Conservation (phyloP, 768 basidiomycete species). For the Hygrocybe coccinea region DNA sequence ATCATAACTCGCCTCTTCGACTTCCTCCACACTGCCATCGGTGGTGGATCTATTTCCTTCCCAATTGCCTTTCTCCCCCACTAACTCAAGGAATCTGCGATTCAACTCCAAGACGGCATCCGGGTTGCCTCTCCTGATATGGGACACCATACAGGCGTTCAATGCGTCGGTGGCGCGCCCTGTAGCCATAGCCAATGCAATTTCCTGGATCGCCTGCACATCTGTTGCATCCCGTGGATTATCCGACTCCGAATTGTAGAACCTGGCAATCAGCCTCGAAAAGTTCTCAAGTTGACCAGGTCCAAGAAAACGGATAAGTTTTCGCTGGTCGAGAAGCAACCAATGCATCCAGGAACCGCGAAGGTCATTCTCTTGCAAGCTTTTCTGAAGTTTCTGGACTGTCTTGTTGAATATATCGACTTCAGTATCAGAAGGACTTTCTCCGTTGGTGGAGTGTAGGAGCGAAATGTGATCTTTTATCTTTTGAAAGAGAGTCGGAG, state of each 20-base stretch:
- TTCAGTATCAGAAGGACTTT: conserved; percentile 1
- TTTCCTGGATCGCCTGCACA: conserved; percentile 35
- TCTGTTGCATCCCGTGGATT: conserved; percentile 25
- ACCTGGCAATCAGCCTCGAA: conserved; percentile 33
- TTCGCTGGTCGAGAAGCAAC: conserved; percentile 38
- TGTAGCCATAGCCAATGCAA: conserved; percentile 48
- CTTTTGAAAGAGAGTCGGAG: conserved; percentile 9
- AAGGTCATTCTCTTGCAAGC: conserved; percentile 34
- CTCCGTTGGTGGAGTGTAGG: conserved; percentile 9
- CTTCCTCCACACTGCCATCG: neutral
- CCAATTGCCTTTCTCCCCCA: conserved; percentile 20
- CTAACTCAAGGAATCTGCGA: conserved; percentile 28
- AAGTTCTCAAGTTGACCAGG: conserved; percentile 35
- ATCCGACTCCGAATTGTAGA: conserved; percentile 14
- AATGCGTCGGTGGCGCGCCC: conserved; percentile 45
- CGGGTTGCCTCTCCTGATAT: conserved; percentile 40
- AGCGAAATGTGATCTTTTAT: conserved; percentile 12
- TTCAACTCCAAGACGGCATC: conserved; percentile 44
- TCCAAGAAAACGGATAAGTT: conserved; percentile 45
- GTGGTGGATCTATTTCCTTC: conserved; percentile 17
- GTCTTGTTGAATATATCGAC: conserved; percentile 26
- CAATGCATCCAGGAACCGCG: conserved; percentile 33
- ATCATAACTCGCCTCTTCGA: conserved; percentile 18
- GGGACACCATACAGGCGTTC: conserved; percentile 43
- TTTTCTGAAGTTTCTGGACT: conserved; percentile 36